phyloP scores from a whole-genome alignment of 352 stramenopile genomes.

The Phytopythium helicoides region DNA sequence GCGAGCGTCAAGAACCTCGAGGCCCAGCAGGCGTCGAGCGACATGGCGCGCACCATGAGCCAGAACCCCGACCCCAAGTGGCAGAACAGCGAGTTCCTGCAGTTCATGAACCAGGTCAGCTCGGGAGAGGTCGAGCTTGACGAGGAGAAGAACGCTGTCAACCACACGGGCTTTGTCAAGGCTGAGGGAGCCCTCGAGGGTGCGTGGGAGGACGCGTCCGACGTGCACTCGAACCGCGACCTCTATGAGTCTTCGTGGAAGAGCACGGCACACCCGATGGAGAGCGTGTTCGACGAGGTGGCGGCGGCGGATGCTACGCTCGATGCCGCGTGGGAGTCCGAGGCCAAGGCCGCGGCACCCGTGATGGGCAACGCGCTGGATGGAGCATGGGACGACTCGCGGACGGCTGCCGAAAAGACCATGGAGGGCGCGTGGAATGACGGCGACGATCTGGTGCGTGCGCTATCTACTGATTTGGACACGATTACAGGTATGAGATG shows the following conservation, averaged over 20 bases:
- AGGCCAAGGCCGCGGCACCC: slow-evolving; percentile 14
- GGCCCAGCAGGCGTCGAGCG: slow-evolving; percentile 50
- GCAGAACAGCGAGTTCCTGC: slow-evolving; percentile 85
- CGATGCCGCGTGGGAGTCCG: slow-evolving; percentile 40
- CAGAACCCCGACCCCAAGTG: slow-evolving; percentile 78
- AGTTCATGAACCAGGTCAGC: slow-evolving; percentile 85
- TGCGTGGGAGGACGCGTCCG: slow-evolving; percentile 47
- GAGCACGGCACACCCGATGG: slow-evolving; percentile 37
- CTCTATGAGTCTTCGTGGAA: slow-evolving; percentile 56
- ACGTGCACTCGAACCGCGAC: slow-evolving; percentile 60
- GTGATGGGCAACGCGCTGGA: slow-evolving; percentile 33
- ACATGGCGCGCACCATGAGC: slow-evolving; percentile 77
- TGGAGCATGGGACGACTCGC: slow-evolving; percentile 42
- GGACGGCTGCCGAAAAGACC: slow-evolving; percentile 43
- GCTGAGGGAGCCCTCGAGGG: slow-evolving; percentile 59
- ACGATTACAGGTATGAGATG: no score
- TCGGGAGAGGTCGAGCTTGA: slow-evolving; percentile 71
- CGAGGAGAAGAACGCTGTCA: slow-evolving; percentile 75
- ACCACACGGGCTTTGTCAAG: slow-evolving; percentile 20
- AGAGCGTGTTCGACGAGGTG: slow-evolving; percentile 48
- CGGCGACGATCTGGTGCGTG: slow-evolving; percentile 49
- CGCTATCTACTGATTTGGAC: slow-evolving; percentile 6
- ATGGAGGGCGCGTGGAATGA: slow-evolving; percentile 60
- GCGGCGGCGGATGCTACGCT: slow-evolving; percentile 23
- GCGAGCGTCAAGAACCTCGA: slow-evolving; percentile 29